Percentiles rank a stretch among this genome's conserved stretches.
Conservation (phyloP, 148 eudicot genomes). For the Rhododendron kiyosumense region DNA sequence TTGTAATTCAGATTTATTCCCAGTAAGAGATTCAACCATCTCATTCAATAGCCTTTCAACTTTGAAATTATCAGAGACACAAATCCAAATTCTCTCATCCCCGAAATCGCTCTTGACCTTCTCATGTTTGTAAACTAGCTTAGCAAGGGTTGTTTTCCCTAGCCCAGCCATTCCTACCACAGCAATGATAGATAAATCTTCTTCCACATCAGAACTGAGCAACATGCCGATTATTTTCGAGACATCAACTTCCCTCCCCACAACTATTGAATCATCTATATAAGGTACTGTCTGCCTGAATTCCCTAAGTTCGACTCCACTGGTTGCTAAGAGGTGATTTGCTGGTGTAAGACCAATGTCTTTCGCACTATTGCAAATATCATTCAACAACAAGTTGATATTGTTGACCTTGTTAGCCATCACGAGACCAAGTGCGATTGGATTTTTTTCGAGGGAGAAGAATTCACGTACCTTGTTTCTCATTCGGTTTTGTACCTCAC, state of each 20-base stretch:
- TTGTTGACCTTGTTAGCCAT: not conserved
- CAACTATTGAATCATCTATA: too few species aligned
- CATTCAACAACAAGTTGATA: not conserved
- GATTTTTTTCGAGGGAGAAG: not conserved
- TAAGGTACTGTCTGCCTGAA: too few species aligned
- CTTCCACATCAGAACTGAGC: too few species aligned
- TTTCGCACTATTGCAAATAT: not conserved
- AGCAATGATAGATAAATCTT: too few species aligned
- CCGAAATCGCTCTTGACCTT: not conserved
- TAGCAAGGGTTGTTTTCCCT: not conserved
- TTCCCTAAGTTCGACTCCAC: too few species aligned
- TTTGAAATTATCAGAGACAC: not conserved
- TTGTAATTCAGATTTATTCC: not conserved
- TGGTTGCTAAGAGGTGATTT: too few species aligned
- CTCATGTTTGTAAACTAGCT: not conserved
- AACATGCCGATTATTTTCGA: too few species aligned
- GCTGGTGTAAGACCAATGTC: too few species aligned
- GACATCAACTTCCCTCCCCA: too few species aligned
- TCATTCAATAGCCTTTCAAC: not conserved
- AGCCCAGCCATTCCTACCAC: too few species aligned
- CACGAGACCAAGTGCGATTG: too few species aligned
- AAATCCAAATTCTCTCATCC: slow-evolving; percentile 2
- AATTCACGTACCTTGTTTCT: not conserved
- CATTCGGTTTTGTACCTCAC: not conserved
- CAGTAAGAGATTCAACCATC: not conserved